Evolutionary conservation across 495 filamentous ascomycete species (phyloP).

Genomic region (Annulohypoxylon maeteangense): DNA sequence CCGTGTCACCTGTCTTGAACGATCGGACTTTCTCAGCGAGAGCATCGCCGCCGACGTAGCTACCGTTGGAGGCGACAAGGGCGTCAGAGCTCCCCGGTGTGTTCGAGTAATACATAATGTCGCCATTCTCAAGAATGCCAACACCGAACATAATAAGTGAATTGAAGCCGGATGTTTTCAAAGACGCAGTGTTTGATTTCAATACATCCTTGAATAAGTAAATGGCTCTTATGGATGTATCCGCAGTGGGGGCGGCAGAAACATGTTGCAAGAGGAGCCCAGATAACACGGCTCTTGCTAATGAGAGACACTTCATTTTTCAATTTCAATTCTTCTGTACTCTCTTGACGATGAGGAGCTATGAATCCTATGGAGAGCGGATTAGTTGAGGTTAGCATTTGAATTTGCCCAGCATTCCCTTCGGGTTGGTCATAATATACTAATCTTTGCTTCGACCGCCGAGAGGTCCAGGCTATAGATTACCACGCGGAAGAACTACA

Average conservation of each 20-base stretch:
- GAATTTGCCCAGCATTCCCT: neutral
- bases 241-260: slow-evolving; percentile 21
- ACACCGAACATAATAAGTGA: slow-evolving; percentile 54
- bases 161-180: slow-evolving; percentile 56
- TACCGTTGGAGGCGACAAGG: slow-evolving; percentile 48
- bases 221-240: slow-evolving; percentile 47
- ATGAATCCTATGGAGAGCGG: neutral
- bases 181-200: slow-evolving; percentile 53
- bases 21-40: slow-evolving; percentile 54
- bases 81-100: slow-evolving; percentile 53
- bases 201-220: slow-evolving; percentile 59
- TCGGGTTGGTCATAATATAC: slow-evolving; percentile 1
- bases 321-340: neutral
- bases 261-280: slow-evolving; percentile 39
- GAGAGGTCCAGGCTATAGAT: slow-evolving; percentile 5
- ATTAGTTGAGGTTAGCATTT: neutral
- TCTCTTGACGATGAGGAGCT: neutral
- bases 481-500: neutral
- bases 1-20: slow-evolving; percentile 49
- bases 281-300: slow-evolving; percentile 41
- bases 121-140: slow-evolving; percentile 54
- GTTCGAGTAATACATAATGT: slow-evolving; percentile 60
- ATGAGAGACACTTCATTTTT: slow-evolving; percentile 27
- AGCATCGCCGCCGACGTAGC: slow-evolving; percentile 53
- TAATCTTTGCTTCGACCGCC: slow-evolving; percentile 5